phyloP scores from a whole-genome alignment of 2,329 filamentous ascomycete genomes.

The Sporothrix schenckii region DNA sequence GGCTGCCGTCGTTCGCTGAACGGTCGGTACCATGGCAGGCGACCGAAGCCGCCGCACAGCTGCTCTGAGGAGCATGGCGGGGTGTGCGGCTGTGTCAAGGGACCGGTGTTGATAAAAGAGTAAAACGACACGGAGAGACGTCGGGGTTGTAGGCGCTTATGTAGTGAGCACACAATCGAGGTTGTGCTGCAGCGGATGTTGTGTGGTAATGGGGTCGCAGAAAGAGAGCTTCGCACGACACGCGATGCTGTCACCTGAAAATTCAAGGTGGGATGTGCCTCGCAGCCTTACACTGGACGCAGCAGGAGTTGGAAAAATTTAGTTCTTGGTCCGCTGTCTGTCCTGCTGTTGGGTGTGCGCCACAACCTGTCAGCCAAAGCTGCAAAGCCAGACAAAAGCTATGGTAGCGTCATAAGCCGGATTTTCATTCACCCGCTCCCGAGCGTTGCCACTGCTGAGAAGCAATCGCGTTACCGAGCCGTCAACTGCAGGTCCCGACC shows the following conservation, averaged over 20 bases:
- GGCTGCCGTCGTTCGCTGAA: slow-evolving; percentile 11
- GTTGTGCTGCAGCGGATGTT: background rate
- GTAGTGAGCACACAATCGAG: background rate
- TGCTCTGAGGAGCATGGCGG: slow-evolving; percentile 34
- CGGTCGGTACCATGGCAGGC: slow-evolving; percentile 26
- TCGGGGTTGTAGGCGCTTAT: background rate
- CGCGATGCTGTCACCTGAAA: slow-evolving; percentile 30
- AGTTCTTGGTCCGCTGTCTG: slow-evolving; percentile 19
- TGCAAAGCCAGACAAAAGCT: too few species aligned
- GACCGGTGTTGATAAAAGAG: background rate
- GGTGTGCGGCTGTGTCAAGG: background rate
- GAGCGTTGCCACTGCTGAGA: slow-evolving; percentile 3
- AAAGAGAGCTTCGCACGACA: background rate
- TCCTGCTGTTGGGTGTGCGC: slow-evolving; percentile 1
- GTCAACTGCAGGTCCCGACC: too few species aligned
- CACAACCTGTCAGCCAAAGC: background rate
- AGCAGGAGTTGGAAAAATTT: slow-evolving; percentile 16
- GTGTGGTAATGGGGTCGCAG: background rate
- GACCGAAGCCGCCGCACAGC: slow-evolving; percentile 33
- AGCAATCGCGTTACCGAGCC: background rate
- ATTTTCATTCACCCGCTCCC: slow-evolving; percentile 1
- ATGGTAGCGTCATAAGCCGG: background rate
- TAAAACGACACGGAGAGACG: background rate
- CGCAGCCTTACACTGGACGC: slow-evolving; percentile 27
- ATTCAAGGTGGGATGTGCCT: slow-evolving; percentile 28